Evolutionary conservation across 495 filamentous ascomycete genomes (phyloP), one percentile per base, ranked within the genome.

Genomic region (Hypoxylon trugodes): DNA sequence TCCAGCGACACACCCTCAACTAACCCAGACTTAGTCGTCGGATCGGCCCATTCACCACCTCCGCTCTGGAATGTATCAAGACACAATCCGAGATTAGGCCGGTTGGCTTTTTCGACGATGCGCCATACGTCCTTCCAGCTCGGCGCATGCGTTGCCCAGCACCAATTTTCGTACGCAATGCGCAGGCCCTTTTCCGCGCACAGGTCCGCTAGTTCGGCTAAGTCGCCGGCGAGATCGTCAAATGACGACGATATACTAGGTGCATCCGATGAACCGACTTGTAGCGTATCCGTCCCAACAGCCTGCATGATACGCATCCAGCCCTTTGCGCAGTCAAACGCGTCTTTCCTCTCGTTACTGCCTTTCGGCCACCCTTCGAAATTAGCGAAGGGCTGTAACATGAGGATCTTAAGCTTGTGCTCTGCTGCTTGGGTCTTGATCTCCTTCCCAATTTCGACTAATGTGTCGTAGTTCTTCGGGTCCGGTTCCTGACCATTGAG

Each of bases 151-250:
- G 88, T 87, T 0, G 88, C 86, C 91, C 90, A 94, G 74, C 89
- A 91, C 89, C 90, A 92, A 61, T 93, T 92, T 71, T 94, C 90
- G 58, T 93, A 94, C 1, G 89, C 90, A 8, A 94, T 72, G 6
- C 85, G 77, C 61, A 84, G 83, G 0, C 79, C 76, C 19, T 82
- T 76, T 18, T 75, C 63, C 2, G 84, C 81, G 1, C 90, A 82
- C 55, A 91, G 71, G 42, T 91, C 87, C 9, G 84, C 84, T 13
- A 94, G 77, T 47, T 85, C 77, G 16, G 76, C 76, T 0, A 94
- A 79, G 66, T 94, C 91, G 1, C 73, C 61, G 0, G 87, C 82
- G 16, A 90, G 80, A 36, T 73, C 70, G 2, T 75, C 75, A 3
- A 77, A 69, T 22, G 82, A 78, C 4, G 53, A 26, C 1, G 70